phyloP scores from a whole-genome alignment of 2,329 filamentous ascomycete genomes.

The Fusarium sp. region DNA sequence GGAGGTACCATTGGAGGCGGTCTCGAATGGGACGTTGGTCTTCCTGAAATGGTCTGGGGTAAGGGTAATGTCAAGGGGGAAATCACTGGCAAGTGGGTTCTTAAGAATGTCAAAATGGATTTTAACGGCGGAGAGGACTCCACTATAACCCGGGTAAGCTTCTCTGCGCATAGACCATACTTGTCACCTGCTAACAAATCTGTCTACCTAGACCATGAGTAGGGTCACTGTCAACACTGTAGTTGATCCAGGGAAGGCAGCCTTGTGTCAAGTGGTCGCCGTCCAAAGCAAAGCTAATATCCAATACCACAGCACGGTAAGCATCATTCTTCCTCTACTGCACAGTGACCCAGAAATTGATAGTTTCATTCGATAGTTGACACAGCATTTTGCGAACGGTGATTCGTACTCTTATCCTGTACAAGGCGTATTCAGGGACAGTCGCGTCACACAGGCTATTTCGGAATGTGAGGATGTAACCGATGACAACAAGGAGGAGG shows the following conservation, averaged over 20 bases:
- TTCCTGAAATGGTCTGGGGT: neutral
- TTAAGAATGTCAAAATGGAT: neutral
- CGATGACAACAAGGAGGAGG: neutral
- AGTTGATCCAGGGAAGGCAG: neutral
- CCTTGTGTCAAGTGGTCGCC: neutral
- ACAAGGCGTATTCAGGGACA: neutral
- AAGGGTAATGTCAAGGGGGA: neutral
- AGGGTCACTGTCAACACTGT: neutral
- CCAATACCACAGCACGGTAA: neutral
- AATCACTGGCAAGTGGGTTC: neutral
- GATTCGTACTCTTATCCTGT: constrained; percentile 1
- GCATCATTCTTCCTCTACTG: neutral
- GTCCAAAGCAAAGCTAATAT: constrained; percentile 6
- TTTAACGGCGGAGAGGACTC: neutral
- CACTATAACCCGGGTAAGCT: neutral
- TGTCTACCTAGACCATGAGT: neutral
- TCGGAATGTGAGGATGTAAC: neutral
- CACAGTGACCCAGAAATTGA: neutral
- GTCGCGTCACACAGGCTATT: neutral
- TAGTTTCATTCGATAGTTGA: neutral
- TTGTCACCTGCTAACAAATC: neutral
- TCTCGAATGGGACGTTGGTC: neutral
- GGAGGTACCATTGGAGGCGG: neutral
- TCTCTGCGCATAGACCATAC: neutral
- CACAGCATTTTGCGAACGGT: constrained; percentile 4